phyloP scores from a whole-genome alignment of 257 asterid genomes.

The Rhazya stricta region DNA sequence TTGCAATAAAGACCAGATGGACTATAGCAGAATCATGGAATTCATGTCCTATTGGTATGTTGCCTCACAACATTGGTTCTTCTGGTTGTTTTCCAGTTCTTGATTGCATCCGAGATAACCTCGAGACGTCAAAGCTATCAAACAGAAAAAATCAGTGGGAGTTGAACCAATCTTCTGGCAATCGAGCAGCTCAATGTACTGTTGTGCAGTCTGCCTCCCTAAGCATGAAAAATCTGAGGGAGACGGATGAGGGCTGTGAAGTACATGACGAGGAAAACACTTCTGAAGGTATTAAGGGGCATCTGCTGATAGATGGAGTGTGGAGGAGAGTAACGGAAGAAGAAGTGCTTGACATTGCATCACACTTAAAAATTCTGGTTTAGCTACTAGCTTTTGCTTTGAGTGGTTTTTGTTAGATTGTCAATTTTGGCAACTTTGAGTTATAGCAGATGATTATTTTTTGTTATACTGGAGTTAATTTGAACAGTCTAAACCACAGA shows the following conservation, averaged over 20 bases:
- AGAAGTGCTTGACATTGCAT: constrained; percentile 50
- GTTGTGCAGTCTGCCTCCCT: constrained; percentile 26
- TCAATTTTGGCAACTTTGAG: neutral
- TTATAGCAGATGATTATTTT: no score
- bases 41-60: constrained; percentile 79
- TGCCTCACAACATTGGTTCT: constrained; percentile 55
- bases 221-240: constrained; percentile 28
- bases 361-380: constrained; percentile 42
- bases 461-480: no score
- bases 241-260: constrained; percentile 21
- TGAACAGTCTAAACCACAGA: no score
- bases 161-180: constrained; percentile 24
- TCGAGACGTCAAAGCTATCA: constrained; percentile 22
- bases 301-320: constrained; percentile 59
- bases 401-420: neutral
- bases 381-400: neutral
- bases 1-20: constrained; percentile 41
- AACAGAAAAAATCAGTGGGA: constrained; percentile 17
- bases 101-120: constrained; percentile 23
- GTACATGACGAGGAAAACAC: constrained; percentile 8
- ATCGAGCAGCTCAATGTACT: constrained; percentile 46
- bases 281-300: constrained; percentile 38
- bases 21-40: constrained; percentile 52
- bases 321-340: constrained; percentile 53
- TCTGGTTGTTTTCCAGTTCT: constrained; percentile 58